phyloP scores from a whole-genome alignment of 495 filamentous ascomycete genomes.

The Neurospora terricola region DNA sequence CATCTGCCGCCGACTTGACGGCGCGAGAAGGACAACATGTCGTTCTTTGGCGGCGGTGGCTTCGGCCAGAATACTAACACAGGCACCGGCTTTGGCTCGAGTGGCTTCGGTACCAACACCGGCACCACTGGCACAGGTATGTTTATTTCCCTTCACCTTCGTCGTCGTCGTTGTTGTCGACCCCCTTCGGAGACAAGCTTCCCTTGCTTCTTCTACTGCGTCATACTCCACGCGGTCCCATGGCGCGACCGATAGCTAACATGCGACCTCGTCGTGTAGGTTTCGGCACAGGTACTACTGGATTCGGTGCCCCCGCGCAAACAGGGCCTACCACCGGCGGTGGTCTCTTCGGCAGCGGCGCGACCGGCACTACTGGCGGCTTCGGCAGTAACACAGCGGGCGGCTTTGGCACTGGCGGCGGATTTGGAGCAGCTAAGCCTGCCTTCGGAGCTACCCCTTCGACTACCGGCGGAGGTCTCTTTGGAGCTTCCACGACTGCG shows the following conservation, averaged over 20 bases:
- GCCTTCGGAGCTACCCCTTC: constrained; percentile 8
- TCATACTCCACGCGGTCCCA: background rate
- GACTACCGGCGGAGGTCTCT: constrained; percentile 5
- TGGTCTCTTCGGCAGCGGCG: constrained; percentile 35
- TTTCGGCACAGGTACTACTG: constrained; percentile 18
- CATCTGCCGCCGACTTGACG: background rate
- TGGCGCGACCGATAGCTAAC: background rate
- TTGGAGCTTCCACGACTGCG: constrained; percentile 18
- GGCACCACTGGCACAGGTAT: constrained; percentile 32
- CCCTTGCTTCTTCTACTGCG: background rate
- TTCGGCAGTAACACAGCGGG: constrained; percentile 6
- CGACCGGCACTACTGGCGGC: constrained; percentile 15
- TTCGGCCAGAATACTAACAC: constrained; percentile 51
- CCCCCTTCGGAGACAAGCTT: background rate
- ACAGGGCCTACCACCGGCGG: constrained; percentile 22
- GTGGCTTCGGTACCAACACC: constrained; percentile 46
- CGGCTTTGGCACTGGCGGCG: constrained; percentile 12
- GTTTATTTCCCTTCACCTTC: constrained; percentile 14
- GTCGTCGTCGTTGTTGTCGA: background rate
- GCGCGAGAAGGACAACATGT: constrained; percentile 27
- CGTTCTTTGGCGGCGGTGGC: constrained; percentile 41
- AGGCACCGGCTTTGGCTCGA: constrained; percentile 43
- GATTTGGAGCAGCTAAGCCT: constrained; percentile 7
- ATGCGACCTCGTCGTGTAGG: background rate
- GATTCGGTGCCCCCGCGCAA: background rate